Base-by-base conservation (phyloP, 169 alveolate genomes). In the Eimeria maxima region DNA sequence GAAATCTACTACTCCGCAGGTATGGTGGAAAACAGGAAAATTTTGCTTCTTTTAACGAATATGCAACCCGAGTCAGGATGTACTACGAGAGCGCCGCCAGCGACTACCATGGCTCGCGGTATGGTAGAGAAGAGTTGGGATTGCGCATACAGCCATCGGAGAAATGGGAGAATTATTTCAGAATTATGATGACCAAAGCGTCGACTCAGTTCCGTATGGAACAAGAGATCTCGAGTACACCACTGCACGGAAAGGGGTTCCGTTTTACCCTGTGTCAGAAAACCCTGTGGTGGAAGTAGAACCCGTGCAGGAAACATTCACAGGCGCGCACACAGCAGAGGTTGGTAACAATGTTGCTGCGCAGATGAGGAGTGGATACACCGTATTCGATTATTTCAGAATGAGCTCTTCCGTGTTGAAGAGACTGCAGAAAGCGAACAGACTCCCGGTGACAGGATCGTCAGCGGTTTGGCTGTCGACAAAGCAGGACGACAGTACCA, bases 391-490 rank as follows among this genome's bases (percentile, higher is more conserved):
- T 44, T 18, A 5, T 27, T 29, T 22, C 96, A 93, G 96, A 93
- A 93, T 53, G 96, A 93, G 71, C 78, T 93, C 90, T 93, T 93
- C 53, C 96, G 96, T 13, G 87, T 88, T 20, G 94, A 69, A 8
- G 22, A 47, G 18, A 20, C 83, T 13, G 96, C 47, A 42, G 63
- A 38, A 45, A 24, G 60, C 29, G 74, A 14, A 24, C 14, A 3
- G 2, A 45, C 50, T 1, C 90, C 44, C 16, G 96, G 96, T 57
- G 78, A 65, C 5, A 47, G 96, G 16, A 94, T 93, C n/a, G 94
- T 88, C 44, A 93, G 96, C 71, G 96, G 96, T 55, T 73, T 93
- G 63, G 96, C 96, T 4, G 89, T 93, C 33, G 96, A 83, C 60
- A 90, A 93, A n/a, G 63, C 63, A 22, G 96, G 96, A 44, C 24